Conservation (phyloP, 306 rosid species). For the Vigna hirtella region DNA sequence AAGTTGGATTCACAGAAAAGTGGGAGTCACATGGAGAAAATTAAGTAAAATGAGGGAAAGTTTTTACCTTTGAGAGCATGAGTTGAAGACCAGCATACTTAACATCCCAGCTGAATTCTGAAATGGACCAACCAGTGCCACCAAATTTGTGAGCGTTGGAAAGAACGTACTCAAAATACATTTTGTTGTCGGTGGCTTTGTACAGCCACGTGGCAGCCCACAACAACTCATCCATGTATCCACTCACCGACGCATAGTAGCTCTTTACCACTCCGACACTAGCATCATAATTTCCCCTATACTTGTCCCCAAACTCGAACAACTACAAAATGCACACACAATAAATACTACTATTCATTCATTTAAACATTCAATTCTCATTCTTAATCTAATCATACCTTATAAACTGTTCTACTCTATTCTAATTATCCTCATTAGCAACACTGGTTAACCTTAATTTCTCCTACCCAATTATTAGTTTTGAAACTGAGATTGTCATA, state of each 20-base stretch:
- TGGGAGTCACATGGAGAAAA: constrained; percentile 20
- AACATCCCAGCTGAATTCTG: constrained; percentile 99
- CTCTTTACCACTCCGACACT: constrained; percentile 86
- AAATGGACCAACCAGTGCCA: constrained; percentile 93
- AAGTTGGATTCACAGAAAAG: constrained; percentile 18
- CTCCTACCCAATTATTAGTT: constrained; percentile 17
- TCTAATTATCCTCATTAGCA: too few species aligned
- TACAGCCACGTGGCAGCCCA: constrained; percentile 98
- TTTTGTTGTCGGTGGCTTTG: constrained; percentile 91
- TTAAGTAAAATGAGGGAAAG: constrained; percentile 3
- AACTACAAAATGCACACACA: constrained; percentile 53
- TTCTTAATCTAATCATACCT: too few species aligned
- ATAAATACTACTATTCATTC: neutral
- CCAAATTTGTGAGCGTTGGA: constrained; percentile 77
- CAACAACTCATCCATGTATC: constrained; percentile 87
- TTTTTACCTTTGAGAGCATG: constrained; percentile 73
- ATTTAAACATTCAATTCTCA: too few species aligned
- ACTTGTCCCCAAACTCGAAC: constrained; percentile 90
- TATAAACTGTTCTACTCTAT: too few species aligned
- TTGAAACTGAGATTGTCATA: constrained; percentile 1
- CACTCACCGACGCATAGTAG: constrained; percentile 99
- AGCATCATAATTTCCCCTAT: constrained; percentile 83
- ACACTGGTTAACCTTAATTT: neutral
- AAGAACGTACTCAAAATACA: constrained; percentile 64
- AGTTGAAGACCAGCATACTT: constrained; percentile 95